Conservation (phyloP, 495 filamentous ascomycete species). For the Hypoxylon perforatum region DNA sequence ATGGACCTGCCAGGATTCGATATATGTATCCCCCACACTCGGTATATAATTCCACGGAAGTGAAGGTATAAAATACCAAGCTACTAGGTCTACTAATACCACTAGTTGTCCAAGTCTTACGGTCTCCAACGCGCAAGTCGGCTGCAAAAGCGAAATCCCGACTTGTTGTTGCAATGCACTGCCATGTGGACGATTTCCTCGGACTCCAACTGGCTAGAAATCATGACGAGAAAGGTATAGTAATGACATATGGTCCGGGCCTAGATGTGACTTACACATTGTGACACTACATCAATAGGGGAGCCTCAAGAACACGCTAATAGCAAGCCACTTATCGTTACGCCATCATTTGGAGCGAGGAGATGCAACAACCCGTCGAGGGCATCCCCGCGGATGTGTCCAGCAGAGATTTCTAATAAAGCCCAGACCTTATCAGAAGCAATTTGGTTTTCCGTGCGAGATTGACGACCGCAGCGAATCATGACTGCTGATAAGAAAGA, state of each 20-base stretch:
- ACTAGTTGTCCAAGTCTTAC: slow-evolving; percentile 14
- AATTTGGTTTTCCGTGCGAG: slow-evolving; percentile 31
- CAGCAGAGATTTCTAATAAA: slow-evolving; percentile 8
- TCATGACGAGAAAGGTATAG: slow-evolving; percentile 31
- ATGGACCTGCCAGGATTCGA: not conserved
- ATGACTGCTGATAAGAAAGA: slow-evolving; percentile 42
- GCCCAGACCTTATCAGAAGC: slow-evolving; percentile 38
- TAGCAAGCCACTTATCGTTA: slow-evolving; percentile 12
- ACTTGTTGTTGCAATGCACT: slow-evolving; percentile 27
- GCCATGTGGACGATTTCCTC: slow-evolving; percentile 26
- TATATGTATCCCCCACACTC: slow-evolving; percentile 20
- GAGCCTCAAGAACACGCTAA: slow-evolving; percentile 11
- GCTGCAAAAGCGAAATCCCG: slow-evolving; percentile 28
- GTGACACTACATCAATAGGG: slow-evolving; percentile 16
- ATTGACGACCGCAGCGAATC: slow-evolving; percentile 43
- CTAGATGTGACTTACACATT: slow-evolving; percentile 17
- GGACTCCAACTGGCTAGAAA: slow-evolving; percentile 18
- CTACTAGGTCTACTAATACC: slow-evolving; percentile 6
- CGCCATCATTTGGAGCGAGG: slow-evolving; percentile 30
- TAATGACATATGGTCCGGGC: slow-evolving; percentile 25
- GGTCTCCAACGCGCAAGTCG: slow-evolving; percentile 19
- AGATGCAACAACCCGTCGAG: slow-evolving; percentile 32
- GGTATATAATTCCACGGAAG: slow-evolving; percentile 14
- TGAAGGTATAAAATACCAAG: slow-evolving; percentile 8
- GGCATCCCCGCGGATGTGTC: slow-evolving; percentile 42